Conservation (phyloP, 2,329 filamentous ascomycete species). For the Corinectria fuckeliana region DNA sequence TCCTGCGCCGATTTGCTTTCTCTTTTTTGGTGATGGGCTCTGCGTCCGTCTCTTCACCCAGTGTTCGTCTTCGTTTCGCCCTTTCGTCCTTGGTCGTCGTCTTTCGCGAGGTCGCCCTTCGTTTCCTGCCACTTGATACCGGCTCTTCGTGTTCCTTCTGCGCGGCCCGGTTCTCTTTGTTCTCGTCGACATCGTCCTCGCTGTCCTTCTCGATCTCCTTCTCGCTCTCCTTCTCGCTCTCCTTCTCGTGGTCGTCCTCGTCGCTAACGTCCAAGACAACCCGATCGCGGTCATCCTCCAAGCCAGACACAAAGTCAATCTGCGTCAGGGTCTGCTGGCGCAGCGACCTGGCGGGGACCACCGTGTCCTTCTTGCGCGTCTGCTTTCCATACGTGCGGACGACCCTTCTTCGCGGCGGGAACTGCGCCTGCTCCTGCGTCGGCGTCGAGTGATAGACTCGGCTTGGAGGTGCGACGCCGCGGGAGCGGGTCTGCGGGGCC, state of each 20-base stretch:
- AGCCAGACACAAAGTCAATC: slow-evolving; percentile 48
- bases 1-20: slow-evolving; percentile 38
- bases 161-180: slow-evolving; percentile 9
- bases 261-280: slow-evolving; percentile 40
- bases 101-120: slow-evolving; percentile 22
- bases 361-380: slow-evolving; percentile 28
- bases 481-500: slow-evolving; percentile 48
- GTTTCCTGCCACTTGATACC: slow-evolving; percentile 35
- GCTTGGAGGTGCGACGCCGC: slow-evolving; percentile 44
- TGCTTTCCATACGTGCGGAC: slow-evolving; percentile 46
- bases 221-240: too few species aligned
- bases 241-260: slow-evolving; percentile 30
- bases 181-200: neutral
- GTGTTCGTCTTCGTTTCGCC: slow-evolving; percentile 39
- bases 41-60: slow-evolving; percentile 33
- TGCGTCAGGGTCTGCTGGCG: slow-evolving; percentile 53
- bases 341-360: slow-evolving; percentile 29
- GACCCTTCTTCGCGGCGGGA: slow-evolving; percentile 44
- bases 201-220: neutral
- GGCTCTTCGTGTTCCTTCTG: slow-evolving; percentile 29
- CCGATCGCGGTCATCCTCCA: slow-evolving; percentile 40
- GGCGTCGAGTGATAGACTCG: slow-evolving; percentile 49
- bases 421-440: slow-evolving; percentile 47
- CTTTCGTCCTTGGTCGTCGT: slow-evolving; percentile 17
- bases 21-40: slow-evolving; percentile 26